phyloP scores from a whole-genome alignment of 2,329 filamentous ascomycete genomes.

The Fusarium anguioides region DNA sequence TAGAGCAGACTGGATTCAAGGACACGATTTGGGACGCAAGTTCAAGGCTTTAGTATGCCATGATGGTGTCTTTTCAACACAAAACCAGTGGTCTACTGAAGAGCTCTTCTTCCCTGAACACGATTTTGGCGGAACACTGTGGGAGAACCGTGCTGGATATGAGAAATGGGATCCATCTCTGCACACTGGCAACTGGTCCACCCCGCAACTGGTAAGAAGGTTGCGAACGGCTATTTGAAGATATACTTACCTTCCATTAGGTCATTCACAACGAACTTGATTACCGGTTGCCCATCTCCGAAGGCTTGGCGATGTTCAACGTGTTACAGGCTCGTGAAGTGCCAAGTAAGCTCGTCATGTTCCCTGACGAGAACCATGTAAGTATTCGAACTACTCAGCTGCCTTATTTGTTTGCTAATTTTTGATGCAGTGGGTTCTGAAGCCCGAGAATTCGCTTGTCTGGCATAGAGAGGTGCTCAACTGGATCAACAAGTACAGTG shows the following conservation, averaged over 20 bases:
- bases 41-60: conserved; percentile 92
- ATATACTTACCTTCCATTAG: conserved; percentile 34
- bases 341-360: conserved; percentile 81
- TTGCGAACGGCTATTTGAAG: no score
- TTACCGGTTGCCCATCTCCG: conserved; percentile 86
- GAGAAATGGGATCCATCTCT: conserved; percentile 76
- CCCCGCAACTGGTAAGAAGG: conserved; percentile 78
- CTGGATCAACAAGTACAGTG: conserved; percentile 76
- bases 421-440: conserved; percentile 76
- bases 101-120: conserved; percentile 78
- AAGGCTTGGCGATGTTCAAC: conserved; percentile 88
- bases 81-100: conserved; percentile 72
- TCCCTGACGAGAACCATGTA: conserved; percentile 77
- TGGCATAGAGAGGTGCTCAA: conserved; percentile 90
- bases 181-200: conserved; percentile 77
- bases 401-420: background rate
- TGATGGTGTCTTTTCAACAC: conserved; percentile 83
- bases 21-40: conserved; percentile 80
- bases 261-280: conserved; percentile 89
- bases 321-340: conserved; percentile 80
- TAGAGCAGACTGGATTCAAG: conserved; percentile 84
- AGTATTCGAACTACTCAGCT: conserved; percentile 31
- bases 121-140: conserved; percentile 72
- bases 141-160: conserved; percentile 72
- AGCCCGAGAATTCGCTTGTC: conserved; percentile 88